These are phyloP conservation scores for Plasmodium coatneyi DNA, from an alignment of 169 alveolate genomes.

Conservation along the genomic window DNA sequence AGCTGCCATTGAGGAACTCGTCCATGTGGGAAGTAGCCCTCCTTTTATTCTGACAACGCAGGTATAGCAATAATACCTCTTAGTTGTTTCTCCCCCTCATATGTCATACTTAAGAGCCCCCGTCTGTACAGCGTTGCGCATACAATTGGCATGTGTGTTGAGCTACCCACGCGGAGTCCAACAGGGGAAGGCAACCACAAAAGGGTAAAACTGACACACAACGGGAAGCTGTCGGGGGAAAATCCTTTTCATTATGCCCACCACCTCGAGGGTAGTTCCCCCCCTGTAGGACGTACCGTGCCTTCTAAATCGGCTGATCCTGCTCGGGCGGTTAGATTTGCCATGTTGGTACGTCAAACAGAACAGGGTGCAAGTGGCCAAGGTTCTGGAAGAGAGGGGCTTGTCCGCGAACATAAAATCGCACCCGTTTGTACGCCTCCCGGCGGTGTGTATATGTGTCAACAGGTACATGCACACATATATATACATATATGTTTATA, in stretches of 20 bases:
- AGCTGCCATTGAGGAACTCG: not conserved
- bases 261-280: too few relatives aligned
- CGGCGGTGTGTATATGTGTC: not conserved
- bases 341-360: not conserved
- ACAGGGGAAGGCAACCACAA: too few relatives aligned
- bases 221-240: too few relatives aligned
- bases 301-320: not conserved
- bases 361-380: not conserved
- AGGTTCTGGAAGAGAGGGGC: not conserved
- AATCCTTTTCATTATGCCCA: too few relatives aligned
- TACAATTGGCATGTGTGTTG: too few relatives aligned
- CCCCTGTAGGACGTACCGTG: not conserved
- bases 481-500: too few relatives aligned
- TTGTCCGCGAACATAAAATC: not conserved
- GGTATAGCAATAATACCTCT: not conserved
- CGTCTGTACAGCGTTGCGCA: too few relatives aligned
- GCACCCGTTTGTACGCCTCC: not conserved
- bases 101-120: too few relatives aligned
- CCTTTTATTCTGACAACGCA: not conserved
- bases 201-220: too few relatives aligned
- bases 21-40: not conserved
- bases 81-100: not conserved
- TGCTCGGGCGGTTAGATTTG: not conserved
- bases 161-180: too few relatives aligned
- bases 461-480: not conserved